Conservation (phyloP, 345 rosid genomes). For the Populus tremula region DNA sequence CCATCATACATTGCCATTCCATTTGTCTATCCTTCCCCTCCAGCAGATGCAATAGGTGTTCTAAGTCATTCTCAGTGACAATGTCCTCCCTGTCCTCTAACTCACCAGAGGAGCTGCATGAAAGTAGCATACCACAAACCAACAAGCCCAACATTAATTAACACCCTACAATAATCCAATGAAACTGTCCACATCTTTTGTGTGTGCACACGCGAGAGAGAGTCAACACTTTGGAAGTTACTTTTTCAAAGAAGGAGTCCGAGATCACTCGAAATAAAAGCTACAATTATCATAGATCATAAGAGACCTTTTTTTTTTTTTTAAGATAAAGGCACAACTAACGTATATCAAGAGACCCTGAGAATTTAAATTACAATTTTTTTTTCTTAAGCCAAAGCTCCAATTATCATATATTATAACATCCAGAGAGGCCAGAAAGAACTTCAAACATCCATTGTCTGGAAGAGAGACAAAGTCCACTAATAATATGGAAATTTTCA, state of each 20-base stretch:
- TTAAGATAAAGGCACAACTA: background rate
- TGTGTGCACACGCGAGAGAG: background rate
- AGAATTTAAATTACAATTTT: background rate
- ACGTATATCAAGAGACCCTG: background rate
- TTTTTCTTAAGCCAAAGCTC: background rate
- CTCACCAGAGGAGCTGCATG: conserved; percentile 29
- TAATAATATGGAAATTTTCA: background rate
- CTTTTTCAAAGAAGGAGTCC: background rate
- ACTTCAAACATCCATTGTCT: background rate
- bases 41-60: conserved; percentile 68
- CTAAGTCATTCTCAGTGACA: conserved; percentile 70
- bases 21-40: conserved; percentile 58
- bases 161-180: background rate
- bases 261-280: background rate
- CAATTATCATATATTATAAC: background rate
- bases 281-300: background rate
- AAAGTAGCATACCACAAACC: conserved; percentile 6
- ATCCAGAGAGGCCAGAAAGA: background rate
- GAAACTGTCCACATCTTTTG: background rate
- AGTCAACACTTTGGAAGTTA: background rate
- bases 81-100: conserved; percentile 42
- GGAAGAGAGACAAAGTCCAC: background rate
- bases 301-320: background rate
- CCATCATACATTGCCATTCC: conserved; percentile 94
- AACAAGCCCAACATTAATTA: background rate